Base-by-base conservation (phyloP, 441 rosid species). In the Gossypium trilobum region DNA sequence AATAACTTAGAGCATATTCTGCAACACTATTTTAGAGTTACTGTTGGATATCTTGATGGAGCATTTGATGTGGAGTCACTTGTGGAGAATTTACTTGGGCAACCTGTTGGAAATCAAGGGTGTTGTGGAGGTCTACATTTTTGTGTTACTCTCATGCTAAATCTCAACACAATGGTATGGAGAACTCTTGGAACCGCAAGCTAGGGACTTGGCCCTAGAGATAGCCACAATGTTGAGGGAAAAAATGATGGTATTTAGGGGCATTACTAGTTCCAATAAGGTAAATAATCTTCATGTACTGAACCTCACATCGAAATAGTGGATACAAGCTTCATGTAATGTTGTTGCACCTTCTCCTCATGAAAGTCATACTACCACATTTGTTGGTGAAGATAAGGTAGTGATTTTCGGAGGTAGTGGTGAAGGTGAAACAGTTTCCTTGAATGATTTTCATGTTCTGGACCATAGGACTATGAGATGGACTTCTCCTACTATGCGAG, bases 321-420 rank as follows among this genome's bases (percentile, higher is more conserved):
- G 93, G 95, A 71, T 72, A 7, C 79, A 5, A 56, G 87, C 85
- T 0, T 82, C 79, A 67, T 82, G 77, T 61, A 56, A 55, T 9
- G 95, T 93, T 5, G 57, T 61, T 50, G 83, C 86, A 0, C 93
- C 95, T 0, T 84, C 85, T 2, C 88, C 93, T 48, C 89, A 91
- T 0, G 95, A 90, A 75, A 87, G 91, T 51, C 93, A 88, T 83
- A 82, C 95, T 1, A 91, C 93, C 14, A 87, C 95, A 0, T 82
- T 90, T 8, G 19, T 82, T 33, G 84, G 80, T 8, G 84, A 80
- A 8, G 85, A 78, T 42, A 86, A 73, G 74, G 74, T 90, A 62
- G 81, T 88, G 69, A 64, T 90, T 33, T 90, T 90, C 14, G 90
- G 91, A 39, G 93, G 93, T 0, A 90, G 93, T 36, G 95, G 95